phyloP scores from a whole-genome alignment of 768 basidiomycete species.

The Trametes villosa region DNA sequence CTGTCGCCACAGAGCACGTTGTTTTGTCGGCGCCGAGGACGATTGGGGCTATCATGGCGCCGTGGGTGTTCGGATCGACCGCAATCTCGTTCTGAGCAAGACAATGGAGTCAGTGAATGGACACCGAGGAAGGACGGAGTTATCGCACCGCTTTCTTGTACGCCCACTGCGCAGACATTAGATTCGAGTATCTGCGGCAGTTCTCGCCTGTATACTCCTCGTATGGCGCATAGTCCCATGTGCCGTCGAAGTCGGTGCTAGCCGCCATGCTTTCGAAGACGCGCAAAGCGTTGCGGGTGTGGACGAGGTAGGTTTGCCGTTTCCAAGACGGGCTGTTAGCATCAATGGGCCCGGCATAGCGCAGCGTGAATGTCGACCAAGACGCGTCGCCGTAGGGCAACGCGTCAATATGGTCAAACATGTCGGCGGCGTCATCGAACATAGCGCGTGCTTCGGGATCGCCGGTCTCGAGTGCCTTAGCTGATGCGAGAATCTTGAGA shows the following conservation, averaged over 20 bases:
- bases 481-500: no score
- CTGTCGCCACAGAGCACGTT: constrained; percentile 37
- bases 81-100: not conserved
- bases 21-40: constrained; percentile 44
- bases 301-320: not conserved
- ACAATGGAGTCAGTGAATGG: not conserved
- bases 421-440: no score
- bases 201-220: constrained; percentile 17
- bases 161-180: constrained; percentile 37
- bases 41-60: constrained; percentile 29
- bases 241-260: constrained; percentile 27
- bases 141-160: constrained; percentile 38
- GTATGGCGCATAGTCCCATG: constrained; percentile 28
- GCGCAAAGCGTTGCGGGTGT: not conserved
- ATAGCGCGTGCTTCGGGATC: no score
- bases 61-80: constrained; percentile 13
- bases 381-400: no score
- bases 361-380: not conserved
- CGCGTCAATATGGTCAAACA: constrained; percentile 38
- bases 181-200: constrained; percentile 16
- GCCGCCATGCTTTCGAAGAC: constrained; percentile 22
- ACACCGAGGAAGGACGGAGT: not conserved
- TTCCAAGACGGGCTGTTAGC: not conserved
- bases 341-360: not conserved
- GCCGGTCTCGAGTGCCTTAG: no score